Evolutionary conservation across 1,284 basidiomycete genomes (phyloP).

Genomic region (Ganoderma meredithae): DNA sequence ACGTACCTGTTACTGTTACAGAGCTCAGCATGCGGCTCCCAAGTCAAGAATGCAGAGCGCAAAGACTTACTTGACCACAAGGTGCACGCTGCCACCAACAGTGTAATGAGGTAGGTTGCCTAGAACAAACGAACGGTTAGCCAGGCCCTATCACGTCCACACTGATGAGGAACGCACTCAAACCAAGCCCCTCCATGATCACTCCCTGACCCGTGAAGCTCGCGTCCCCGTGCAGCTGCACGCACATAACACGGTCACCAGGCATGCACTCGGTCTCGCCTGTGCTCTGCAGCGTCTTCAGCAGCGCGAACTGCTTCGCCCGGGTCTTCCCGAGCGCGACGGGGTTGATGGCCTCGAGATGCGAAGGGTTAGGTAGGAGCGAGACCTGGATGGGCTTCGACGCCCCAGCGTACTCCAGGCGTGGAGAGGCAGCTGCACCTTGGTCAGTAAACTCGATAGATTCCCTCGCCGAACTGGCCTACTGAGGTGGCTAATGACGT

Average conservation of each 20-base stretch:
- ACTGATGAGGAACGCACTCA: conserved; percentile 61
- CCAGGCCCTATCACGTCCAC: background rate
- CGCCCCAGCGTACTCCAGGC: conserved; percentile 60
- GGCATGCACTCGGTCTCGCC: conserved; percentile 71
- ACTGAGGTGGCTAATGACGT: conserved; percentile 88
- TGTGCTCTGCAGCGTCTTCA: conserved; percentile 55
- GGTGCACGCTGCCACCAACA: conserved; percentile 86
- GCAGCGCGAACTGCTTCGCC: conserved; percentile 88
- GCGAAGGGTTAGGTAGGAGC: conserved; percentile 88
- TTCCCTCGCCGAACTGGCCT: conserved; percentile 28
- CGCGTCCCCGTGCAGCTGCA: conserved; percentile 90
- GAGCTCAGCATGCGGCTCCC: conserved; percentile 9
- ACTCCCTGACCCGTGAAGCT: conserved; percentile 91
- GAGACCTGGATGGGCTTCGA: conserved; percentile 70
- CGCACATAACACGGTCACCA: conserved; percentile 86
- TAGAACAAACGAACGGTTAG: conserved; percentile 37
- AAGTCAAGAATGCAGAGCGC: conserved; percentile 4
- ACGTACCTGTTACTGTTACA: conserved; percentile 57
- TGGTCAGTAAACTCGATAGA: conserved; percentile 5
- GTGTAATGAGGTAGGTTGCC: conserved; percentile 89
- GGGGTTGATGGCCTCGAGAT: conserved; percentile 88
- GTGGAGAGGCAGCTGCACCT: conserved; percentile 64
- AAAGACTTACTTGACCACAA: conserved; percentile 85
- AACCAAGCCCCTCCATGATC: conserved; percentile 86
- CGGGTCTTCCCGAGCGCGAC: conserved; percentile 90